A percentile compares a stretch with the other conserved stretches of the same genome.
phyloP scores from a whole-genome alignment of 2,329 filamentous ascomycete genomes.

The Fusarium robinianum region DNA sequence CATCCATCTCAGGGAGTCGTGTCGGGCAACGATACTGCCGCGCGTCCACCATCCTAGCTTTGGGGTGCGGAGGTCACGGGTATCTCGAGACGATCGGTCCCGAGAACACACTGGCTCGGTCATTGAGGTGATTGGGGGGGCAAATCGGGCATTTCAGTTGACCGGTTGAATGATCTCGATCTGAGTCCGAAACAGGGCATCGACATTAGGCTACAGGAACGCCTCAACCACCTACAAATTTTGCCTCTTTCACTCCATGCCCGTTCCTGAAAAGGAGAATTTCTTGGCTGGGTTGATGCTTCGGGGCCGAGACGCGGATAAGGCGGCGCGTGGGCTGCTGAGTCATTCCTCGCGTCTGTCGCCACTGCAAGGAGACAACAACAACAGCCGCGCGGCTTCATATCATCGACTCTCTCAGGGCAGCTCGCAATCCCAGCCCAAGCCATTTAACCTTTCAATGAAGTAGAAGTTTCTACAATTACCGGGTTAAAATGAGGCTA shows the following conservation, averaged over 20 bases:
- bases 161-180: no score
- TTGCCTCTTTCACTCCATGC: no score
- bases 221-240: no score
- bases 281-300: no score
- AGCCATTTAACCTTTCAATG: background rate
- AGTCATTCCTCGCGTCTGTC: conserved; percentile 24
- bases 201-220: no score
- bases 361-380: conserved; percentile 22
- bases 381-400: conserved; percentile 28
- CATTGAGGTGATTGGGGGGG: conserved; percentile 11
- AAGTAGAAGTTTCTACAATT: background rate
- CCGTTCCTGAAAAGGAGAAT: no score
- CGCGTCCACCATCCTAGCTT: conserved; percentile 26
- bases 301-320: background rate
- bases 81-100: conserved; percentile 23
- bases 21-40: conserved; percentile 25
- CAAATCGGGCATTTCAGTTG: conserved; percentile 10
- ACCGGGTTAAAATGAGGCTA: no score
- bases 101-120: conserved; percentile 21
- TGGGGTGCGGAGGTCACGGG: conserved; percentile 10
- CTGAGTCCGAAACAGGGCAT: no score
- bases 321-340: conserved; percentile 17
- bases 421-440: conserved; percentile 11
- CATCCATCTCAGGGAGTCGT: conserved; percentile 5
- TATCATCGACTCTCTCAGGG: conserved; percentile 12